Conservation (phyloP, 2,329 filamentous ascomycete genomes). For the Clonostachys byssicola region DNA sequence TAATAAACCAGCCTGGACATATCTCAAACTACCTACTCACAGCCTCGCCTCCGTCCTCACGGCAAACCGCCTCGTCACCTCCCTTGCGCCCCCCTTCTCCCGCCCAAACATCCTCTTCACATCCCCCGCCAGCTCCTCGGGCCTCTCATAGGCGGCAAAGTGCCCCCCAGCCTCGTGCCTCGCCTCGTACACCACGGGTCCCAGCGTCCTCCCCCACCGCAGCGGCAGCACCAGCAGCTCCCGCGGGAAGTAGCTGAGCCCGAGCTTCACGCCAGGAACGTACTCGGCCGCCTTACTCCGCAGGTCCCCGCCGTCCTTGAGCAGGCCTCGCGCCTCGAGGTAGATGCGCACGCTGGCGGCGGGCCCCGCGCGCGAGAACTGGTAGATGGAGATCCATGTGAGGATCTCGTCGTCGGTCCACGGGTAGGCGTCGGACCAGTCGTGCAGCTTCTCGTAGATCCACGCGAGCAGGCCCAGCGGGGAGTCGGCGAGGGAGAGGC, state of each 20-base stretch:
- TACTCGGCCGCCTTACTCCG: slow-evolving; percentile 10
- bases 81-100: background rate
- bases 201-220: slow-evolving; percentile 31
- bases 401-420: slow-evolving; percentile 73
- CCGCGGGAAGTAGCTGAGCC: slow-evolving; percentile 47
- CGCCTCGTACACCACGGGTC: slow-evolving; percentile 1
- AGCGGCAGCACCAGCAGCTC: slow-evolving; percentile 50
- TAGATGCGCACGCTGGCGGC: slow-evolving; percentile 65
- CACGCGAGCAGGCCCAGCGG: slow-evolving; percentile 70
- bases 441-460: slow-evolving; percentile 77
- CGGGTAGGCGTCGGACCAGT: slow-evolving; percentile 66
- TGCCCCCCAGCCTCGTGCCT: slow-evolving; percentile 2
- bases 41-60: too few species aligned
- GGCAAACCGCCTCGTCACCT: too few species aligned
- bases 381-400: slow-evolving; percentile 69
- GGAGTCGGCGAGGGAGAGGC: slow-evolving; percentile 64
- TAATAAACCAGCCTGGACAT: too few species aligned
- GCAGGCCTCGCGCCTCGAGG: slow-evolving; percentile 56
- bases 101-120: slow-evolving; percentile 3
- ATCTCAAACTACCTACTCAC: too few species aligned
- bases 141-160: slow-evolving; percentile 3
- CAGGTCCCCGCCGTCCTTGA: slow-evolving; percentile 16
- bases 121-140: slow-evolving; percentile 1
- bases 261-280: slow-evolving; percentile 25
- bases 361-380: slow-evolving; percentile 62